phyloP scores from a whole-genome alignment of 208 protist genomes.

The Leptomonas pyrrhocoris region DNA sequence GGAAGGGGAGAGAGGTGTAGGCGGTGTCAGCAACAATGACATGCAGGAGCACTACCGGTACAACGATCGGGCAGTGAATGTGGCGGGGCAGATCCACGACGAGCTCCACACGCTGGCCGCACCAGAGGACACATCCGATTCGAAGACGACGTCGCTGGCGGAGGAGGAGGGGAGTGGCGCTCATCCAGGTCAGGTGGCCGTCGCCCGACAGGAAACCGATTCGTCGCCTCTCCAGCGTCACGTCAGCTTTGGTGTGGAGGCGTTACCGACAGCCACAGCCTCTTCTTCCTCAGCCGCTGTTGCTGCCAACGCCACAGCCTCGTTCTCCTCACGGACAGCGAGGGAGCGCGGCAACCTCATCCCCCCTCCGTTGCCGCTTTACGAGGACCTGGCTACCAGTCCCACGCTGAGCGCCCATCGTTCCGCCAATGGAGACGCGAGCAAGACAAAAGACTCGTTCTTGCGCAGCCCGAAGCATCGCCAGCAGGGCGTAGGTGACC shows the following conservation, averaged over 20 bases:
- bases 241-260: constrained; percentile 23
- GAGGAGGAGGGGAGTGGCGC: background rate
- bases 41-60: background rate
- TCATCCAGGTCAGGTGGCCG: background rate
- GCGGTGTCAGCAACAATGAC: no score
- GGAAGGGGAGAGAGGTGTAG: background rate
- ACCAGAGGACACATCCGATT: background rate
- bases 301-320: background rate
- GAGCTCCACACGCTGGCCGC: constrained; percentile 5
- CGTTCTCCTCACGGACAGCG: no score
- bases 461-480: background rate
- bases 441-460: background rate
- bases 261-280: background rate
- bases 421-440: background rate
- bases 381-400: background rate
- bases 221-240: constrained; percentile 17
- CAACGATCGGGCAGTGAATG: background rate
- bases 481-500: constrained; percentile 9
- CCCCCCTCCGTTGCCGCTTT: background rate
- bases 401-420: background rate
- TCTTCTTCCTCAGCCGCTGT: background rate
- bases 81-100: constrained; percentile 10
- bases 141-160: background rate
- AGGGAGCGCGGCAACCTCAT: background rate
- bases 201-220: background rate